Base-by-base conservation (phyloP, 257 asterid species). In the Primulina tabacum region DNA sequence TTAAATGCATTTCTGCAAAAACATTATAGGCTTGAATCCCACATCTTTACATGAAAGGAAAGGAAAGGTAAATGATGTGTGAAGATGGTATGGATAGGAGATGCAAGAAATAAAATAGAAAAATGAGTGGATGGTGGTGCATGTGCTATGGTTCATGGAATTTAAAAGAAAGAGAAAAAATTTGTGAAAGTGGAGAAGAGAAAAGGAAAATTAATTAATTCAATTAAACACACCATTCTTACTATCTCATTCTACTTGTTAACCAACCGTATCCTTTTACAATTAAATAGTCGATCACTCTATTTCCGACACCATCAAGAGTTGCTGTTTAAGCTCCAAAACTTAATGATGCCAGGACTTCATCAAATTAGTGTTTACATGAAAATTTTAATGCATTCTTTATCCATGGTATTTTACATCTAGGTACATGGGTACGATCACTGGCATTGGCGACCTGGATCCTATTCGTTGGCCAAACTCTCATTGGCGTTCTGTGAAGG, bases 401-500 rank as follows among this genome's bases (percentile, higher is more conserved):
- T 62, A 72, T 35, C 60, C 68, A 56, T 78, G 66, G n/a, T 62
- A 33, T 71, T 70, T 59, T 58, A 29, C 55, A 55, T 73, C 73
- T 87, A 92, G 98, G 77, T 92, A 92, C 77, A 92, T 92, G 98
- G 98, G 98, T 24, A 92, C 98, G 4, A 87, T 92, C 68, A 92
- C 98, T 68, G 98, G 96, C 55, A 88, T 92, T 67, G 90, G 96
- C n/a, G 98, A 90, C 84, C 80, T 88, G 62, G 98, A 92, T 79
- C 79, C 92, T 57, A 96, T 84, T 74, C 97, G 98, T 71, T 92
- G 98, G 98, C 79, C 87, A 30, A 92, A 90, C 67, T 92, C 98
- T 73, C 97, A 92, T 80, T 92, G 98, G 98, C 90, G 97, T 50
- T 92, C 98, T 63, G 96, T 90, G 53, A 92, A 92, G 96, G 98